A percentile compares a stretch with the other conserved stretches of the same genome.
Evolutionary conservation across 176 grass and related monocot genomes (phyloP).

Genomic region (Themeda triandra): DNA sequence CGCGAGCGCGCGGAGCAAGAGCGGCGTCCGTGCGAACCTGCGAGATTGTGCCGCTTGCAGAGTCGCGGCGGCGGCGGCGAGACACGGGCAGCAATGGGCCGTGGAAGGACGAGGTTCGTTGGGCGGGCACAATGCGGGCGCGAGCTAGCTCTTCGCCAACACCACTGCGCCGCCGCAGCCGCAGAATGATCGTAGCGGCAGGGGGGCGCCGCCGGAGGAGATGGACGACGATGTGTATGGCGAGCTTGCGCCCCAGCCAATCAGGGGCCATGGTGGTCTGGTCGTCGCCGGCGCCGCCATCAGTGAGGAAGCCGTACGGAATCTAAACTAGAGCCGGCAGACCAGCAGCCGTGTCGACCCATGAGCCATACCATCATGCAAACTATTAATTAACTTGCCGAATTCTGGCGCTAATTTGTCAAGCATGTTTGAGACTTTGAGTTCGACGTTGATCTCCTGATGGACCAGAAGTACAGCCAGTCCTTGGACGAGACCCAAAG

Average conservation of each 20-base stretch:
- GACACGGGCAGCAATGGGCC: too few relatives aligned
- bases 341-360: neutral
- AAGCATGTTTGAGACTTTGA: too few relatives aligned
- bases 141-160: neutral
- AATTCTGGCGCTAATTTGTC: neutral
- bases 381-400: neutral
- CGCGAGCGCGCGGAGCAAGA: too few relatives aligned
- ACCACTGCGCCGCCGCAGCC: constrained; percentile 10
- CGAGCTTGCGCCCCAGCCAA: constrained; percentile 10
- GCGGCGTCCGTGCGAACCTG: too few relatives aligned
- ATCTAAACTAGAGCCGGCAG: constrained; percentile 5
- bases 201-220: constrained; percentile 9
- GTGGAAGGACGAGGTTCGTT: too few relatives aligned
- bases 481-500: constrained; percentile 76
- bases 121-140: too few relatives aligned
- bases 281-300: neutral
- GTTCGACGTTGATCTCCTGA: constrained; percentile 23
- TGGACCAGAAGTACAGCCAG: constrained; percentile 68
- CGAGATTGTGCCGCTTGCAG: too few relatives aligned
- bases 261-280: neutral
- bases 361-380: neutral
- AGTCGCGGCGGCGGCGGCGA: too few relatives aligned
- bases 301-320: constrained; percentile 11
- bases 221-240: constrained; percentile 10
- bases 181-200: neutral